phyloP scores from a whole-genome alignment of 2,329 filamentous ascomycete species.

The Aplosporella prunicola region DNA sequence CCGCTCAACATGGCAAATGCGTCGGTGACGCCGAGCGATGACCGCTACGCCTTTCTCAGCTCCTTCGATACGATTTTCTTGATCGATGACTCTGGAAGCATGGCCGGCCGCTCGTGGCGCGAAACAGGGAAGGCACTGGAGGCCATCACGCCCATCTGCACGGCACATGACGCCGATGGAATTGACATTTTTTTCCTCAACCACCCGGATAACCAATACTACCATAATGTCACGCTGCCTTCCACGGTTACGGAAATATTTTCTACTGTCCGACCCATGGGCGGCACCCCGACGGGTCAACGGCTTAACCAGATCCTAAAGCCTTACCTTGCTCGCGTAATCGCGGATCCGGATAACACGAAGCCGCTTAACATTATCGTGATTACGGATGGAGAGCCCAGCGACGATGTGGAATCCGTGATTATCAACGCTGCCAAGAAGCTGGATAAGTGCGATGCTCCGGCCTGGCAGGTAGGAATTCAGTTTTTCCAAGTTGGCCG shows the following conservation, averaged over 20 bases:
- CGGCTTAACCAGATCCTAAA: slow-evolving; percentile 62
- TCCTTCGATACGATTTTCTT: slow-evolving; percentile 82
- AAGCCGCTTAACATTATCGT: slow-evolving; percentile 88
- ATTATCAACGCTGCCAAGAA: slow-evolving; percentile 59
- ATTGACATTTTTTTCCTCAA: slow-evolving; percentile 92
- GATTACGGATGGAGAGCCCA: slow-evolving; percentile 78
- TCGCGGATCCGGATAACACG: slow-evolving; percentile 40
- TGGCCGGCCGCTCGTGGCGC: slow-evolving; percentile 67
- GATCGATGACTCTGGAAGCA: slow-evolving; percentile 86
- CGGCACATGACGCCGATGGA: slow-evolving; percentile 68
- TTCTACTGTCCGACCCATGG: slow-evolving; percentile 50
- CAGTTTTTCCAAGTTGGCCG: slow-evolving; percentile 94
- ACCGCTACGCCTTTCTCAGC: slow-evolving; percentile 65
- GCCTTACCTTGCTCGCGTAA: slow-evolving; percentile 56
- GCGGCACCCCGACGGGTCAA: slow-evolving; percentile 64
- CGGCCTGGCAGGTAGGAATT: slow-evolving; percentile 75
- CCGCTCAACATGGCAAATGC: slow-evolving; percentile 3
- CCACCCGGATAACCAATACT: slow-evolving; percentile 48
- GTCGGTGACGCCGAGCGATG: slow-evolving; percentile 38
- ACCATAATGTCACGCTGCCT: slow-evolving; percentile 53
- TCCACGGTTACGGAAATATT: slow-evolving; percentile 61
- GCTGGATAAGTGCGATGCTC: slow-evolving; percentile 60
- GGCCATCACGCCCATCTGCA: slow-evolving; percentile 73
- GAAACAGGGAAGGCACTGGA: slow-evolving; percentile 63
- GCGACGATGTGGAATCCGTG: slow-evolving; percentile 65